These are phyloP conservation scores for Macrocybe gigantea DNA, from an alignment of 768 basidiomycete genomes.

Conservation along the genomic window DNA sequence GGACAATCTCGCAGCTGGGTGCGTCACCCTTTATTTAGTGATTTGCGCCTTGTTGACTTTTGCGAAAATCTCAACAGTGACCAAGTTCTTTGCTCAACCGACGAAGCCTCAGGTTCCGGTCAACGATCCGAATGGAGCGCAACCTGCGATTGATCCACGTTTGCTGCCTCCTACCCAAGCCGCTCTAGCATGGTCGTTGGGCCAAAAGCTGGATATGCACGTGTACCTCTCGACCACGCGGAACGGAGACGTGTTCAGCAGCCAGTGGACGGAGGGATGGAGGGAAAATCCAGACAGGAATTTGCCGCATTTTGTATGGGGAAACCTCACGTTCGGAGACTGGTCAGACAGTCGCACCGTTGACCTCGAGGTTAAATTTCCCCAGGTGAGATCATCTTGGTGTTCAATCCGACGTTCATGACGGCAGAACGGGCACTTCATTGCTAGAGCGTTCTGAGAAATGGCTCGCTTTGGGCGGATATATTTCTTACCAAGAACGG, in stretches of 20 bases:
- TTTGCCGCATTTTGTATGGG: conserved; percentile 71
- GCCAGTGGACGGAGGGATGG: conserved; percentile 42
- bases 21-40: conserved; percentile 12
- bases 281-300: conserved; percentile 39
- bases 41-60: neutral
- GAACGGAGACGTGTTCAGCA: conserved; percentile 51
- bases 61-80: conserved; percentile 12
- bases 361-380: conserved; percentile 58
- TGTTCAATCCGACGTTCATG: conserved; percentile 1
- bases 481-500: conserved; percentile 67
- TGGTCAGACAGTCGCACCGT: conserved; percentile 57
- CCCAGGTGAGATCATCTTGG: conserved; percentile 41
- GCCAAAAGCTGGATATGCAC: conserved; percentile 60
- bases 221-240: conserved; percentile 69
- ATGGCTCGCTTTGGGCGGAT: conserved; percentile 82
- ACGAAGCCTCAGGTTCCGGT: conserved; percentile 1
- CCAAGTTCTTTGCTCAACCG: conserved; percentile 17
- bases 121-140: conserved; percentile 12
- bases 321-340: conserved; percentile 73
- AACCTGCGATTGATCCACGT: conserved; percentile 34
- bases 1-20: conserved; percentile 64
- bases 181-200: conserved; percentile 54
- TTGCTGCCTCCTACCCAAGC: conserved; percentile 50
- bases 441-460: conserved; percentile 63
- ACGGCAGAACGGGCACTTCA: neutral